Base-by-base conservation (phyloP, 768 basidiomycete genomes). In the Trametes cingulata region DNA sequence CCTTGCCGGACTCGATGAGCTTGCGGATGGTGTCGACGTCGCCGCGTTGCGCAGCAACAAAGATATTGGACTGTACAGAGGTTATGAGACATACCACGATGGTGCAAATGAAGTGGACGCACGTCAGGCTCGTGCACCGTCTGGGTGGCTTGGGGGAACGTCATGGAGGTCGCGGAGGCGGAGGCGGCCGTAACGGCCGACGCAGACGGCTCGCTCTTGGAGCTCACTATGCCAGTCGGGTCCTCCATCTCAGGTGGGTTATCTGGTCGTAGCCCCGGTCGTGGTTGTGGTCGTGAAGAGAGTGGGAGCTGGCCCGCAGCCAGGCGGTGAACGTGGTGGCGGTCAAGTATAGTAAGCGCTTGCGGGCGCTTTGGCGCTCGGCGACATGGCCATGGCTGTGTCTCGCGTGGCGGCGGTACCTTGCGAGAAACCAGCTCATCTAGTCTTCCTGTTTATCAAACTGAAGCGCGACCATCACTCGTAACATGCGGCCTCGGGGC, bases 21-120 rank as follows among this genome's bases (percentile, higher is more conserved):
- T 83, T 73, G 6, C 81, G 82, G 27, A 96, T 74, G 41, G 82
- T 74, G 9, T 73, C 70, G 7, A 93, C 78, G 67, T 96, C 94
- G 10, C 95, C 95, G 52, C 92, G 80, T 69, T 97, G 95, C 0
- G 95, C 87, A 8, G 94, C 90, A 12, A 90, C 78, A 67, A 96
- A 93, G 29, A 97, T 88, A 58, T 81, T 87, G 19, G 74, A 73
- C 85, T 88, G 60, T 8, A 52, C 6, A 42, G 0, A 37, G 13
- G 33, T 14, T 20, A 46, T 56, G 15, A 62, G 60, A 35, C 46
- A 35, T 15, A 47, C 48, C 48, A 15, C 27, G n/a, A 27, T 51
- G 58, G 60, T 63, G 48, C 36, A 62, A 37, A 52, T 53, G 35
- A 27, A 36, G 35, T 54, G 50, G 51, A 71, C 72, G 66, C 68